These are phyloP conservation scores for Hydnum rufescens DNA, from an alignment of 768 basidiomycete genomes.

Conservation along the genomic window DNA sequence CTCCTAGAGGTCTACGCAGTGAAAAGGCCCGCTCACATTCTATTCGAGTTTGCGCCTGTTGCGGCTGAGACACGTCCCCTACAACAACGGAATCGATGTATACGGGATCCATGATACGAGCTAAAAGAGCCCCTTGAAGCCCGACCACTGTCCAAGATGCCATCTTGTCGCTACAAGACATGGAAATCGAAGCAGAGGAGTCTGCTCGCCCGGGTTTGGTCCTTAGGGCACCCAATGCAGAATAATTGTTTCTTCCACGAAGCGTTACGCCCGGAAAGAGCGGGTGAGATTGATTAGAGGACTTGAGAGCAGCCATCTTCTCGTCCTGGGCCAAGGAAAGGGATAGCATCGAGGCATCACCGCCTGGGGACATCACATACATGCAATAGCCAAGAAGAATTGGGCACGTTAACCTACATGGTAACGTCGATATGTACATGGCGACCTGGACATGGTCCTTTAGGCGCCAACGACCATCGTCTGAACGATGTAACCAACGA, in stretches of 20 bases:
- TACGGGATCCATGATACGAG: slow-evolving; percentile 31
- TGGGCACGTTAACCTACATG: slow-evolving; percentile 22
- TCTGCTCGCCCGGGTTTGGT: slow-evolving; percentile 92
- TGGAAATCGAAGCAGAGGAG: slow-evolving; percentile 57
- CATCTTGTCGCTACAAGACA: slow-evolving; percentile 94
- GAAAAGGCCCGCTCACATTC: slow-evolving; percentile 53
- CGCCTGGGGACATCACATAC: slow-evolving; percentile 31
- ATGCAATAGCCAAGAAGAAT: neutral
- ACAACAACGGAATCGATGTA: slow-evolving; percentile 49
- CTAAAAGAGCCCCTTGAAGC: slow-evolving; percentile 61
- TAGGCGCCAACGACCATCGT: slow-evolving; percentile 27
- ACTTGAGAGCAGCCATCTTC: slow-evolving; percentile 47
- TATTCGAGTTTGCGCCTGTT: slow-evolving; percentile 22
- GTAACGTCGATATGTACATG: slow-evolving; percentile 62
- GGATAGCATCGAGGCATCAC: slow-evolving; percentile 71
- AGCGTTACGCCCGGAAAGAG: slow-evolving; percentile 26
- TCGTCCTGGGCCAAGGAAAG: slow-evolving; percentile 58
- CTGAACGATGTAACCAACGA: slow-evolving; percentile 26
- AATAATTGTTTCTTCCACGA: slow-evolving; percentile 67
- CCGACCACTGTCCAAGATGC: slow-evolving; percentile 72
- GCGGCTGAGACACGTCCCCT: slow-evolving; percentile 37
- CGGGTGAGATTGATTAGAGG: slow-evolving; percentile 14
- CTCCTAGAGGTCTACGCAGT: neutral
- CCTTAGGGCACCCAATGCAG: slow-evolving; percentile 52
- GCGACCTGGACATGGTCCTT: slow-evolving; percentile 29